Evolutionary conservation across 768 basidiomycete species (phyloP), one percentile per base, ranked within the genome.

Genomic region (Boletus eberwhitei): DNA sequence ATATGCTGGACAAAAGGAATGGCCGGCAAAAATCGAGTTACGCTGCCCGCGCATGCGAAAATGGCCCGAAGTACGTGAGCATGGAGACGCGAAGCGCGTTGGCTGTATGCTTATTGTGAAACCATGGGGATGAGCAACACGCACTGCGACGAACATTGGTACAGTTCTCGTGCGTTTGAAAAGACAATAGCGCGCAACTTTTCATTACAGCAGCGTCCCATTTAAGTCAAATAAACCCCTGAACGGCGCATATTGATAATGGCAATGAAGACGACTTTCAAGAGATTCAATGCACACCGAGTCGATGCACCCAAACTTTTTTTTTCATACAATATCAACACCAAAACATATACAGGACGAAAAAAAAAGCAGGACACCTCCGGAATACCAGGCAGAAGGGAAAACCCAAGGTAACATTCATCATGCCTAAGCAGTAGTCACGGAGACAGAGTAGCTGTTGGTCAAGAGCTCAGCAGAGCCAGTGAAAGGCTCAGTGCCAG

Each of bases 401-500:
- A 24, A 52, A 11, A 3, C 8, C 7, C 5, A 36, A n/a, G 13
- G 26, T 17, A 37, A 44, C 26, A 58, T 32, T n/a, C 26, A 43
- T 26, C 16, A 31, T 12, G 11, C 37, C n/a, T 48, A 59, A 17
- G 26, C 36, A 26, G 60, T 59, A 13, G 42, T 61, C 50, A 78
- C 67, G 11, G 72, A 62, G 35, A 80, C 77, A 59, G 70, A 75
- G 65, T 72, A 80, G 55, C 62, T 70, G 40, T 61, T 58, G 44
- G 71, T 81, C 46, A 79, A 55, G 36, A 83, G 70, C 42, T 65
- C 73, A 34, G 81, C 83, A 24, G 67, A 67, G 35, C 82, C 82
- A 22, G 71, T 75, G 69, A 82, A 82, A 0, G 81, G 72, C 65
- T 83, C 82, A 3, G 79, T 80, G 19, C 82, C 83, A 2, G 80